Base-by-base conservation (phyloP, 140 eudicot species). In the Ambrosia hybrid region DNA sequence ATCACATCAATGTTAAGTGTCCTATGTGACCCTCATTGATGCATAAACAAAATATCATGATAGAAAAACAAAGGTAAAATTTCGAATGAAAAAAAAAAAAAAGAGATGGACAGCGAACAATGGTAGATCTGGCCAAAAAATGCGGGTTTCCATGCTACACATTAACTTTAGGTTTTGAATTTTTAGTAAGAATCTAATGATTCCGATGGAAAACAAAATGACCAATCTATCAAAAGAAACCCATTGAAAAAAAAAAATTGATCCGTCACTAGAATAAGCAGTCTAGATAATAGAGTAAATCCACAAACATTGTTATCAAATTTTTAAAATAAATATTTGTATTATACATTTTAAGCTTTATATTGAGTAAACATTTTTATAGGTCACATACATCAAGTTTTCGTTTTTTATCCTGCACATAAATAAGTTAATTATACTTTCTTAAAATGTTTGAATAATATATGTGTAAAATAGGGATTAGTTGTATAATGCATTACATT, bases 1-100 rank as follows among this genome's bases (percentile, higher is more conserved):
- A 57, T 57, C 63, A 57, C 63, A 57, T 57, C 14, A 57, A 57
- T 3, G 38, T 57, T 57, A 57, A 57, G 21, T 21, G 39, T 21
- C 64, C 26, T 30, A 10, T 9, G 3, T 26, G 65, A 30, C 38
- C 41, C 15, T 58, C 65, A 16, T 26, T 26, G 9, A 16, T 58
- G 9, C 9, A 58, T 26, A 11, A 58, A 58, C 65, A 36, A 60
- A 33, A 60, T 60, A 33, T 60, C 45, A 60, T 3, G 34, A 11
- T 34, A 9, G 1, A 36, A 30, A 58, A 26, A 60, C 9, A 60
- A 4, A 60, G 1, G 30, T 21, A 21, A 21, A 21, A 21, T 21
- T 21, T 21, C 30, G 30, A 21, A 21, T 57, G 62, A 16, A 57
- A 15, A 8, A 34, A n/a, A n/a, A n/a, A n/a, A n/a, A n/a, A n/a